Conservation (phyloP, 1,284 basidiomycete genomes). For the Trichosporon sp. region DNA sequence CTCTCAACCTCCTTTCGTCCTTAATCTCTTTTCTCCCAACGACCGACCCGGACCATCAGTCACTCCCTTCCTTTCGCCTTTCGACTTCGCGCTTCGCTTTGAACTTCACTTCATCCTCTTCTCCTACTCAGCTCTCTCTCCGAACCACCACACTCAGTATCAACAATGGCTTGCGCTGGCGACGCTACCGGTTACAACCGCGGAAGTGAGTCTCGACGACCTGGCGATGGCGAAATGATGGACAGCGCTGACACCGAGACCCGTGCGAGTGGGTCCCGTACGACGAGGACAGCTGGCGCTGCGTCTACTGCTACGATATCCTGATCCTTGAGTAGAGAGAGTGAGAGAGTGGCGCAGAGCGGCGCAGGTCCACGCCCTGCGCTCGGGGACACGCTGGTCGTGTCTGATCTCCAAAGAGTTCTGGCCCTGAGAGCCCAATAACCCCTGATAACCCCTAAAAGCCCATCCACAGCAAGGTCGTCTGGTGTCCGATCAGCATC, state of each 20-base stretch:
- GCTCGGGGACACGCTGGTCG: slow-evolving; percentile 7
- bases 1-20: slow-evolving; percentile 3
- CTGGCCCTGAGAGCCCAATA: neutral
- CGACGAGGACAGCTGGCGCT: neutral
- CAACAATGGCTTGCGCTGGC: slow-evolving; percentile 1
- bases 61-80: neutral
- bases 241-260: neutral
- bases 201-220: neutral
- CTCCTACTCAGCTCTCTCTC: neutral
- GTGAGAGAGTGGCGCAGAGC: neutral
- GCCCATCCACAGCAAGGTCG: neutral
- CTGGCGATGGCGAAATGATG: neutral
- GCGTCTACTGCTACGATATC: slow-evolving; percentile 8
- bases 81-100: neutral
- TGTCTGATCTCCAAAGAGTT: slow-evolving; percentile 8
- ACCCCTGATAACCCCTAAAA: neutral
- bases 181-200: slow-evolving; percentile 4
- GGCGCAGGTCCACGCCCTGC: neutral
- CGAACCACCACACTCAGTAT: neutral
- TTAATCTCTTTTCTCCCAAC: neutral
- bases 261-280: neutral
- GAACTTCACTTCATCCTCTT: neutral
- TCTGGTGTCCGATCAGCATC: neutral
- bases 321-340: neutral
- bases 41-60: slow-evolving; percentile 1